Percentiles rank a stretch among this genome's conserved stretches.
Conservation (phyloP, 2,329 filamentous ascomycete species). For the Elsinoe perseae region DNA sequence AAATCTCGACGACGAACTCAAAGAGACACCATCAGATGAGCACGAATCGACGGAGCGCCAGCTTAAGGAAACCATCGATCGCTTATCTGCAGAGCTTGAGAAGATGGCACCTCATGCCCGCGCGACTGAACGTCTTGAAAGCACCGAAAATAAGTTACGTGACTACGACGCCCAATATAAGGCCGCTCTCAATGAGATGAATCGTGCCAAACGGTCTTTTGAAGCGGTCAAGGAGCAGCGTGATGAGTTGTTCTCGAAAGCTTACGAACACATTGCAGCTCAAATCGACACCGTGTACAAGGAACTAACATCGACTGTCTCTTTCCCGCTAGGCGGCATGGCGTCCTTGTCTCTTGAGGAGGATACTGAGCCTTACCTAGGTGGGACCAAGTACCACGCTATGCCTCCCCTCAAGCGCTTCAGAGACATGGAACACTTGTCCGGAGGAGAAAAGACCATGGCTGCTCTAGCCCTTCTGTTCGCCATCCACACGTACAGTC, state of each 20-base stretch:
- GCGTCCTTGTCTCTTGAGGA: constrained; percentile 92
- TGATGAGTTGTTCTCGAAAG: constrained; percentile 88
- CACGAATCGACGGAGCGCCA: constrained; percentile 53
- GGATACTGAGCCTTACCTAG: constrained; percentile 90
- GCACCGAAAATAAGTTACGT: constrained; percentile 73
- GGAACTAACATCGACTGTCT: constrained; percentile 79
- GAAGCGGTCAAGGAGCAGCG: constrained; percentile 72
- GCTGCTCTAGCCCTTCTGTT: constrained; percentile 93
- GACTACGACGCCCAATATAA: constrained; percentile 82
- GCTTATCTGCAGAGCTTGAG: constrained; percentile 70
- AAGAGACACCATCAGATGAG: constrained; percentile 63
- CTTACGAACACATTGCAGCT: constrained; percentile 88
- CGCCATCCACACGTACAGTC: constrained; percentile 92
- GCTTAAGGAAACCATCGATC: constrained; percentile 68
- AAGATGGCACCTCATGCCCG: constrained; percentile 97
- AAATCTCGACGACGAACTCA: constrained; percentile 71
- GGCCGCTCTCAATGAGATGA: constrained; percentile 44
- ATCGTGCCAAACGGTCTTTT: constrained; percentile 73
- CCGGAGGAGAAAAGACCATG: constrained; percentile 98
- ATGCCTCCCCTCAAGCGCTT: constrained; percentile 98
- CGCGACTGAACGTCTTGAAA: constrained; percentile 82
- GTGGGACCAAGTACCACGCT: constrained; percentile 94
- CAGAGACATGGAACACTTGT: constrained; percentile 97
- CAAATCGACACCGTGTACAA: constrained; percentile 93
- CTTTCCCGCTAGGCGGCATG: constrained; percentile 86